phyloP scores from a whole-genome alignment of 345 rosid species.

The Citropsis articulata region DNA sequence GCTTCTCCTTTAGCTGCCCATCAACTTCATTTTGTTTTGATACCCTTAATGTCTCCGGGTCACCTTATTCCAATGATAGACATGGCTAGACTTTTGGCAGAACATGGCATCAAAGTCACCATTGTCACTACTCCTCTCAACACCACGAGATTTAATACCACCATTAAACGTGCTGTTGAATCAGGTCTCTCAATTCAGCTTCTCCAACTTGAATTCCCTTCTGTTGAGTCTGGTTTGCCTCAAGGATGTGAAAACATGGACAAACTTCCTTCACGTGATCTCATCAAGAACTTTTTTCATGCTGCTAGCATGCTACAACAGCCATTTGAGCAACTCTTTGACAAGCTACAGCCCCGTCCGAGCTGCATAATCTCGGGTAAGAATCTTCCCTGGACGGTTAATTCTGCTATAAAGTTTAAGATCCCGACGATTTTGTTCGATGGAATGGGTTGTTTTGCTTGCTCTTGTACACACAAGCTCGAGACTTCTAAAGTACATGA shows the following conservation, averaged over 20 bases:
- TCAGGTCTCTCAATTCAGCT: conserved; percentile 29
- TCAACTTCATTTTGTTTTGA: no score
- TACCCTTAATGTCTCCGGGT: no score
- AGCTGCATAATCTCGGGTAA: conserved; percentile 41
- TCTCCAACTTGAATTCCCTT: conserved; percentile 34
- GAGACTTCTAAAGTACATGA: conserved; percentile 23
- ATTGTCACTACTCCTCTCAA: no score
- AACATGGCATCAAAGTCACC: no score
- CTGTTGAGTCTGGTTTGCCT: conserved; percentile 36
- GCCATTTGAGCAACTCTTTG: conserved; percentile 26
- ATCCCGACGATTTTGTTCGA: conserved; percentile 44
- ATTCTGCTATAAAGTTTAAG: conserved; percentile 25
- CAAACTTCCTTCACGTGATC: conserved; percentile 30
- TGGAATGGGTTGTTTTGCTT: conserved; percentile 39
- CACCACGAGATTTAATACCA: background rate
- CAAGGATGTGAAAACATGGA: conserved; percentile 43
- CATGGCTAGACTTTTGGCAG: no score
- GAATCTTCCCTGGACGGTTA: conserved; percentile 38
- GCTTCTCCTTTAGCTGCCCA: no score
- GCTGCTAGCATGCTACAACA: conserved; percentile 27
- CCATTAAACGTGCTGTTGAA: conserved; percentile 14
- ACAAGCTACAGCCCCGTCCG: conserved; percentile 30
- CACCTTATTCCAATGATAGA: no score
- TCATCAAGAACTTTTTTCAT: conserved; percentile 24
- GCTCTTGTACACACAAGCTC: conserved; percentile 22